Base-by-base conservation (phyloP, 108 stramenopile species). In the Licmophora abbreviata region DNA sequence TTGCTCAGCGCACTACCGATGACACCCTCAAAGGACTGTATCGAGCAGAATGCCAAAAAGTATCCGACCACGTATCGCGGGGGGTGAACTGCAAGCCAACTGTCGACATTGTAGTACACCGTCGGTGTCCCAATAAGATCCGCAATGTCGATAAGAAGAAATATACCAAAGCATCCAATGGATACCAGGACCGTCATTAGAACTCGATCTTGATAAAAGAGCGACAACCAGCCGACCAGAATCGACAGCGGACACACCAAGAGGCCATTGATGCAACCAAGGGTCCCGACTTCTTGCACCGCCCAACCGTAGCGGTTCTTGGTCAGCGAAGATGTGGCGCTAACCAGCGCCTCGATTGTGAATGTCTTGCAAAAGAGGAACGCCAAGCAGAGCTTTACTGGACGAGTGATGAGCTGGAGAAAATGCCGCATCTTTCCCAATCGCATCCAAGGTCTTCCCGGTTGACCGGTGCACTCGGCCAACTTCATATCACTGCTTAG, bases 281-380 rank as follows among this genome's bases (percentile, higher is more conserved):
- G 63, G 10, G 55, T 55, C 12, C 92, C 92, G 43, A 93, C 83
- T 55, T 93, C 64, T 28, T 56, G 54, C 3, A 90, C 79, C 34
- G 61, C 52, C 92, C 92, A 93, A 5, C 63, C 69, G 51, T 86
- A 93, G 37, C 83, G 68, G 66, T 88, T 79, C 61, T 88, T 89
- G 29, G 88, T 77, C 14, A 93, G 44, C 38, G 80, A 69, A 11
- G 81, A 74, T 14, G 83, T 82, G 24, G 78, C 76, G 33, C 82
- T 81, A 12, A 83, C 78, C 22, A 85, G 48, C 12, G 71, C 73
- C 68, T 94, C 88, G 7, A 85, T 73, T 10, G 82, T 73, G 58
- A 94, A 88, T 35, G 81, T 84, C 59, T 88, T 88, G 40, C 76
- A 61, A 59, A 94, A 88, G n/a, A 85, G 51, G 14, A 85, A 64